phyloP scores from a whole-genome alignment of 73 alveolate genomes.

The Stentor roeselii region DNA sequence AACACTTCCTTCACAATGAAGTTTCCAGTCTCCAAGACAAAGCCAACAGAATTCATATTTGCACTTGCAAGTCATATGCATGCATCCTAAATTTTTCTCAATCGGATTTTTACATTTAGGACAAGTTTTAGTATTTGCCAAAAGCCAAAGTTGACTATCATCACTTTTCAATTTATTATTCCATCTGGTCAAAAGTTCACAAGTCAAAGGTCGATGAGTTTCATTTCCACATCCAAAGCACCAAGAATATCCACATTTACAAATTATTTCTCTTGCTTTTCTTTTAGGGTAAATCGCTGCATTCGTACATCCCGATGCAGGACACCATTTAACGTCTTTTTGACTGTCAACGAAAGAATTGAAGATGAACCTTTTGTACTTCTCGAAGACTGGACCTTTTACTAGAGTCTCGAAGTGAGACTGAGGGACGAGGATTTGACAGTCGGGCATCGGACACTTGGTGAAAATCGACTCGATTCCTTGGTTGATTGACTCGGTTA shows the following conservation, averaged over 20 bases:
- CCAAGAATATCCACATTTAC: constrained; percentile 57
- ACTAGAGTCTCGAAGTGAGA: constrained; percentile 40
- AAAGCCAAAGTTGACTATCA: constrained; percentile 49
- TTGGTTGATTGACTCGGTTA: constrained; percentile 37
- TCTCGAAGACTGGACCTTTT: neutral
- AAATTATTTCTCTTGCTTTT: constrained; percentile 65
- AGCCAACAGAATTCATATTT: constrained; percentile 73
- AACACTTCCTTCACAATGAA: constrained; percentile 56
- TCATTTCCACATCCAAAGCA: constrained; percentile 65
- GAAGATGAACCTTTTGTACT: constrained; percentile 31
- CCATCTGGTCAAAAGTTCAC: constrained; percentile 59
- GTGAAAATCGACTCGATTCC: constrained; percentile 60
- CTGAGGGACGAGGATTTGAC: constrained; percentile 65
- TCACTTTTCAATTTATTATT: constrained; percentile 52
- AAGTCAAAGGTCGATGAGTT: constrained; percentile 64
- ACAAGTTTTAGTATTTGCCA: constrained; percentile 61
- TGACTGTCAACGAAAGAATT: constrained; percentile 70
- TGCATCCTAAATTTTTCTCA: constrained; percentile 78
- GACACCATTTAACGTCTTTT: constrained; percentile 75
- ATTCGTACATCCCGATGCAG: constrained; percentile 74
- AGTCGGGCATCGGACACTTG: constrained; percentile 58
- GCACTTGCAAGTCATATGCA: constrained; percentile 73
- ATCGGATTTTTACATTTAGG: constrained; percentile 66
- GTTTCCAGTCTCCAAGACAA: constrained; percentile 60
- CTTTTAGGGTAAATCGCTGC: constrained; percentile 64